phyloP scores from a whole-genome alignment of 2,329 filamentous ascomycete species.

The Pseudogymnoascus sp. region DNA sequence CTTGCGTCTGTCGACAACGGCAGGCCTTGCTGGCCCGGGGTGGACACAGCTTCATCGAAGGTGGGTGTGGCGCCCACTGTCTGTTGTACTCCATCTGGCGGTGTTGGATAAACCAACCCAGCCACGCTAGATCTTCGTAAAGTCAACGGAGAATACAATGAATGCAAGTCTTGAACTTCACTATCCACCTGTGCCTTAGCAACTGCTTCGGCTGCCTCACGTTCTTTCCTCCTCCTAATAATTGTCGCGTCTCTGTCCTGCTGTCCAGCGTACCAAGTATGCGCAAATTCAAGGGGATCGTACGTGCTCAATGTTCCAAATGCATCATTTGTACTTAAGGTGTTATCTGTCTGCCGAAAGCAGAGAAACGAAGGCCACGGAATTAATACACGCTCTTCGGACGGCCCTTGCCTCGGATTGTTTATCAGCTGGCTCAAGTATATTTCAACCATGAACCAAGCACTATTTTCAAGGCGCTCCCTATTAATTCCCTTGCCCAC shows the following conservation, averaged over 20 bases:
- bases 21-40: slow-evolving; percentile 39
- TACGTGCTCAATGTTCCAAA: not conserved
- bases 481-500: slow-evolving; percentile 23
- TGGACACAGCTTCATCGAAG: slow-evolving; percentile 47
- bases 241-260: slow-evolving; percentile 37
- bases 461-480: slow-evolving; percentile 21
- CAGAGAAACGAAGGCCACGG: slow-evolving; percentile 28
- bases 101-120: slow-evolving; percentile 61
- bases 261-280: slow-evolving; percentile 28
- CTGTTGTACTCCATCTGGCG: slow-evolving; percentile 56
- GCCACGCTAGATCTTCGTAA: slow-evolving; percentile 41
- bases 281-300: slow-evolving; percentile 30
- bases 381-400: slow-evolving; percentile 20
- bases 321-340: not conserved
- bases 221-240: slow-evolving; percentile 42
- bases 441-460: slow-evolving; percentile 27
- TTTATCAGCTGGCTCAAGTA: not conserved
- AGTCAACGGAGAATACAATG: slow-evolving; percentile 41
- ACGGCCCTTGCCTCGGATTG: not conserved
- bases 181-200: slow-evolving; percentile 36
- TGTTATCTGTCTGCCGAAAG: slow-evolving; percentile 20
- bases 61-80: slow-evolving; percentile 45
- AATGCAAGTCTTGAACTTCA: slow-evolving; percentile 36
- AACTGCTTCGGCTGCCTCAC: slow-evolving; percentile 31
- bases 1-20: not conserved